phyloP scores from a whole-genome alignment of 495 filamentous ascomycete species.

The Hyphodiscus hymeniophilus region DNA sequence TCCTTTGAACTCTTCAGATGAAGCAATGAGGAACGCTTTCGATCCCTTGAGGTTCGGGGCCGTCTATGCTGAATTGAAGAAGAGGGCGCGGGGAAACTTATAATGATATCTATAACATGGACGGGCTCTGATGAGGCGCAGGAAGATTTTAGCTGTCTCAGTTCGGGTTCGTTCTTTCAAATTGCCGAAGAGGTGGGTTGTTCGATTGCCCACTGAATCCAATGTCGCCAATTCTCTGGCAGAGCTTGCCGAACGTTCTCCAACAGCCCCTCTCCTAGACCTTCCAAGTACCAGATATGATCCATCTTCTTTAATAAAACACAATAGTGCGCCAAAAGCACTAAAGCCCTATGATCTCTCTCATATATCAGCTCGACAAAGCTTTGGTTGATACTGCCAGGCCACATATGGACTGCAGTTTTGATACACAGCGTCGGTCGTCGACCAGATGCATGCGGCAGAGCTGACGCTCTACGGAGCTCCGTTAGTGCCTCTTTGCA shows the following conservation, averaged over 20 bases:
- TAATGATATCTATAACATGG: conserved; percentile 1
- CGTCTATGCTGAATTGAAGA: not conserved
- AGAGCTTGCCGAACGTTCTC: conserved; percentile 25
- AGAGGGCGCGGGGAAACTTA: not conserved
- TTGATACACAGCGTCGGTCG: not conserved
- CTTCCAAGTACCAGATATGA: conserved; percentile 31
- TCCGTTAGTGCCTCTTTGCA: conserved; percentile 3
- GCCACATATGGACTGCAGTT: conserved; percentile 1
- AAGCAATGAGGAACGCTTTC: not conserved
- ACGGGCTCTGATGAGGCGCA: not conserved
- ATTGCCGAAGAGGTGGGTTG: too few relatives aligned
- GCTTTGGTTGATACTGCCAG: not conserved
- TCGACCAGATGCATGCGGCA: not conserved
- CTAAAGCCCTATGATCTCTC: conserved; percentile 29
- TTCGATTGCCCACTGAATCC: conserved; percentile 31
- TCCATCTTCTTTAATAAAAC: conserved; percentile 29
- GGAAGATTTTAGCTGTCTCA: too few relatives aligned
- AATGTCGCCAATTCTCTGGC: conserved; percentile 26
- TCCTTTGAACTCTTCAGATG: not conserved
- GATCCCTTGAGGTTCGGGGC: not conserved
- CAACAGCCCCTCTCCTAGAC: conserved; percentile 27
- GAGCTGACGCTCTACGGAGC: not conserved
- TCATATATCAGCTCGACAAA: conserved; percentile 10
- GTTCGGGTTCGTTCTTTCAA: too few relatives aligned
- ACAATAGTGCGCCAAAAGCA: conserved; percentile 32